Evolutionary conservation across 75 land plant genomes (phyloP).

Genomic region (Cryptomeria japonica): DNA sequence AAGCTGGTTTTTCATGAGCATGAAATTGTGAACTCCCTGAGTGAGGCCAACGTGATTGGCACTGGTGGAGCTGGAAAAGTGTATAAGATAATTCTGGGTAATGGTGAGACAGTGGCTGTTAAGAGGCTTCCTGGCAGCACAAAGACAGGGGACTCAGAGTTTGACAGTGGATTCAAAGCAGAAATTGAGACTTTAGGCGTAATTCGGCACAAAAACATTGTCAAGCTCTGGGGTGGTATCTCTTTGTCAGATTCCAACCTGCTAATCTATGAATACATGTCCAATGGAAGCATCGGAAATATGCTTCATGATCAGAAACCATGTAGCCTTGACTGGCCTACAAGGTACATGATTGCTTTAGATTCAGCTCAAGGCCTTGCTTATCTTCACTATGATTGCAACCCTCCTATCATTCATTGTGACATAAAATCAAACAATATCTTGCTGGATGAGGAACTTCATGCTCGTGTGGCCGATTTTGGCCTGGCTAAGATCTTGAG

Average conservation of each 20-base stretch:
- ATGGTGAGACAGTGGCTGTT: slow-evolving; percentile 44
- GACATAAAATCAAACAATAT: slow-evolving; percentile 48
- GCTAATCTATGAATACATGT: slow-evolving; percentile 48
- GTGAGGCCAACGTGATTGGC: slow-evolving; percentile 38
- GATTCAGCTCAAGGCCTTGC: slow-evolving; percentile 36
- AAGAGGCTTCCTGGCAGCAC: slow-evolving; percentile 36
- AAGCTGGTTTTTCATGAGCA: slow-evolving; percentile 27
- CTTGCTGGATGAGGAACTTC: slow-evolving; percentile 26
- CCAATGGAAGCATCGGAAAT: slow-evolving; percentile 39
- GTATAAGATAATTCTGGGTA: slow-evolving; percentile 27
- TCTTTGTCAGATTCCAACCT: slow-evolving; percentile 26
- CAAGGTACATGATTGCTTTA: slow-evolving; percentile 18
- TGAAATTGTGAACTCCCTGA: slow-evolving; percentile 20
- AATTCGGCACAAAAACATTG: slow-evolving; percentile 40
- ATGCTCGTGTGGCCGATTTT: slow-evolving; percentile 40
- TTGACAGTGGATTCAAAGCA: slow-evolving; percentile 13
- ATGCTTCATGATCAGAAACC: slow-evolving; percentile 24
- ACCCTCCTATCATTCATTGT: slow-evolving; percentile 35
- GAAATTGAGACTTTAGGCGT: slow-evolving; percentile 35
- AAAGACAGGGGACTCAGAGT: background rate
- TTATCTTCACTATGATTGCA: slow-evolving; percentile 45
- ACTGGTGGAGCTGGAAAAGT: slow-evolving; percentile 47
- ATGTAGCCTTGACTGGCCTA: slow-evolving; percentile 21
- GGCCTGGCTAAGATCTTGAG: slow-evolving; percentile 40
- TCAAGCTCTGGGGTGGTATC: slow-evolving; percentile 38